Evolutionary conservation across 2,329 filamentous ascomycete genomes (phyloP), one percentile per base, ranked within the genome.

Genomic region (Nannizziopsis barbatae): DNA sequence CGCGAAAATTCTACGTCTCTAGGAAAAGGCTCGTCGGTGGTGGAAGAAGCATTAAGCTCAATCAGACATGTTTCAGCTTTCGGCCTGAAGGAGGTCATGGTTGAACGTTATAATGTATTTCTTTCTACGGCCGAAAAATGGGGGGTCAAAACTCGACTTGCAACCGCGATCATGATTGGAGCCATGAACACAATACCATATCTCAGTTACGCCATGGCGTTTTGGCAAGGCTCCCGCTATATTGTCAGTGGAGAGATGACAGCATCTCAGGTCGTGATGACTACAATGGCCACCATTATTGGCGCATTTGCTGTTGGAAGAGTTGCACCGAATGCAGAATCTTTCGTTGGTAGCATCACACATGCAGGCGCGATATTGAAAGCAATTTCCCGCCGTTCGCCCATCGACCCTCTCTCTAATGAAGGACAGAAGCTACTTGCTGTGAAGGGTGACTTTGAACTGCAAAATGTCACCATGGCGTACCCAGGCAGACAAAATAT

Each of bases 31-130:
- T 86, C 85, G 45, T 84, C 79, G 3, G 74, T 93, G 12, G 86
- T 83, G 10, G 86, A 93, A 58, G 86, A 93, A 65, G 86, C 90
- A 52, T 75, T 93, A 56, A 84, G 83, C 62, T 90, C 85, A 2
- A 80, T 92, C 53, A 79, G 86, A 53, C 90, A 88, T 58, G 82
- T 86, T 7, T 76, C 84, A 9, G 86, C 87, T 31, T 93, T 89
- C 60, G 84, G 84, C 38, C 90, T 85, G 1, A 85, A 93, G 63
- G 81, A 85, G 42, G 84, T 85, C 51, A 73, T 93, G 8, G 83
- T 86, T 9, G 73, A 73, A 52, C 80, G 86, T 61, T 93, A 93
- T 61, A 81, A 87, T 56, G 61, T 58, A 1, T 81, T 87, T 60
- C 71, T 93, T 12, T 65, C 66, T 37, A 72, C 74, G 42, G 86